These are phyloP conservation scores for Pythium sp. DNA, from an alignment of 352 stramenopile genomes.

Conservation along the genomic window DNA sequence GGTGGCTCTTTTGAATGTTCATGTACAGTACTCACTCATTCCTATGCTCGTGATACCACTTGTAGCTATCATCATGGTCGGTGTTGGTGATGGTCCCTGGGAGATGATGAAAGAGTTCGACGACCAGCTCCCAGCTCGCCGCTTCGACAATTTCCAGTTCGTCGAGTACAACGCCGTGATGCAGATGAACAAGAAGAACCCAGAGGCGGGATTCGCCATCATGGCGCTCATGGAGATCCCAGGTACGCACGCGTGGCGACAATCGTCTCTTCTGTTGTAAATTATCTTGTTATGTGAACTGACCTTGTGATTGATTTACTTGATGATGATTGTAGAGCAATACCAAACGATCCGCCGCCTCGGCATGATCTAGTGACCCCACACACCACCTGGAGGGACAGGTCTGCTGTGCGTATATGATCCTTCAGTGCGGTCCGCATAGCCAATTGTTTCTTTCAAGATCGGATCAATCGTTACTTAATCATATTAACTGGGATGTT, in stretches of 20 bases:
- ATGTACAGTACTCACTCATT: background rate
- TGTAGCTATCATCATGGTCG: constrained; percentile 56
- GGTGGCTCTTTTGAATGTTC: background rate
- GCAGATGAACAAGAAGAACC: constrained; percentile 60
- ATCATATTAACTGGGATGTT: no score
- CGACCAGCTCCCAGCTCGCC: constrained; percentile 51
- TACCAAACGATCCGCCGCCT: constrained; percentile 53
- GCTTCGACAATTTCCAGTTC: constrained; percentile 87
- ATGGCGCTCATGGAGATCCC: constrained; percentile 74
- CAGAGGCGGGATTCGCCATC: constrained; percentile 67
- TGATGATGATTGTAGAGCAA: constrained; percentile 37
- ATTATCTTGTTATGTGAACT: background rate
- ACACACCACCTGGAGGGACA: background rate
- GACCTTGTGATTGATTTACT: background rate
- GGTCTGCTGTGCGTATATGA: background rate
- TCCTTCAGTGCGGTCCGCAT: no score
- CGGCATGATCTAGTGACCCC: constrained; percentile 30
- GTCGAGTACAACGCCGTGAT: constrained; percentile 72
- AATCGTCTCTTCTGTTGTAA: background rate
- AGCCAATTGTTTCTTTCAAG: no score
- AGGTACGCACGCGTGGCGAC: constrained; percentile 27
- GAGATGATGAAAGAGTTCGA: constrained; percentile 80
- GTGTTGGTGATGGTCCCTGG: constrained; percentile 77
- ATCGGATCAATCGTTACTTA: no score
- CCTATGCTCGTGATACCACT: background rate